Percentiles rank a stretch among this genome's conserved stretches.
Evolutionary conservation across 495 filamentous ascomycete species (phyloP).

Genomic region (Hypoxylon fuscum): DNA sequence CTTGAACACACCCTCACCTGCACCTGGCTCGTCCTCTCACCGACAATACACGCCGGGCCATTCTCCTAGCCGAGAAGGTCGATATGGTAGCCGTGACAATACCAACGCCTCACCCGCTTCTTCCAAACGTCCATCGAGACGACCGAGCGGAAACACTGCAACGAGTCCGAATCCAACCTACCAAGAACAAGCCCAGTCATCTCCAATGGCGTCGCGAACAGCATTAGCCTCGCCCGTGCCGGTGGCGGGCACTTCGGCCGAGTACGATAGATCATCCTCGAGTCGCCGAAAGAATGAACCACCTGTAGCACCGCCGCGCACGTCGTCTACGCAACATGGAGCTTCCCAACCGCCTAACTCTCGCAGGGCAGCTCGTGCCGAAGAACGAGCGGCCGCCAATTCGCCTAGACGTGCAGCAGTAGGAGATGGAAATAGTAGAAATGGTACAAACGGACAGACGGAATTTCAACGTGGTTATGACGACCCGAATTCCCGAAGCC

Average conservation of each 20-base stretch:
- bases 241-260: constrained; percentile 52
- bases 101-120: constrained; percentile 49
- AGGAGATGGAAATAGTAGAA: constrained; percentile 49
- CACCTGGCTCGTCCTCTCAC: constrained; percentile 54
- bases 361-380: constrained; percentile 52
- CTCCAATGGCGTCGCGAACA: constrained; percentile 59
- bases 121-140: constrained; percentile 59
- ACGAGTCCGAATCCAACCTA: constrained; percentile 43
- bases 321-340: constrained; percentile 62
- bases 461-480: constrained; percentile 44
- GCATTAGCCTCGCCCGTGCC: constrained; percentile 58
- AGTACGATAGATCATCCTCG: constrained; percentile 52
- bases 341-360: constrained; percentile 49
- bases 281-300: constrained; percentile 52
- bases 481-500: constrained; percentile 59
- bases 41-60: constrained; percentile 54
- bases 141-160: constrained; percentile 64
- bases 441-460: constrained; percentile 46
- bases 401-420: constrained; percentile 49
- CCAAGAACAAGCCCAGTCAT: constrained; percentile 51
- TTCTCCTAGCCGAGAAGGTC: constrained; percentile 52
- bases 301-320: constrained; percentile 68
- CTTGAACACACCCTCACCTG: constrained; percentile 56
- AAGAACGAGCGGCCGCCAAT: constrained; percentile 52
- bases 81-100: constrained; percentile 54